phyloP scores from a whole-genome alignment of 1,284 basidiomycete species.

The Apiotrichum brassicae region DNA sequence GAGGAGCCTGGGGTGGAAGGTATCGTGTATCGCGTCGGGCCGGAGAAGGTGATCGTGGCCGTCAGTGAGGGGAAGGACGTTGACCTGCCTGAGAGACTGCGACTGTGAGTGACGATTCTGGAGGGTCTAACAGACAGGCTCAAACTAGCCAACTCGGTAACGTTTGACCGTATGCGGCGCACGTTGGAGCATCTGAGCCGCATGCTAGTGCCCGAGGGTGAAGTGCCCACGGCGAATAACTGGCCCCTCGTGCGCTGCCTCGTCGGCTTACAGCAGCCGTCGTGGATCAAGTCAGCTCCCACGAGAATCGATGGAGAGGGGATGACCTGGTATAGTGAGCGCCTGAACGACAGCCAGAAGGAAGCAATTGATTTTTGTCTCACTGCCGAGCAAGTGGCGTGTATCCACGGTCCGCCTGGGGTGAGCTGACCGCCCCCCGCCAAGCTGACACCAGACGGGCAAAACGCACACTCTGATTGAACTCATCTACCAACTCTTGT shows the following conservation, averaged over 20 bases:
- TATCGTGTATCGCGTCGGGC: slow-evolving; percentile 70
- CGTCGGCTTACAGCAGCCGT: slow-evolving; percentile 53
- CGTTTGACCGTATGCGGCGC: slow-evolving; percentile 85
- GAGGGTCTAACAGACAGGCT: slow-evolving; percentile 45
- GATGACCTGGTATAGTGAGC: slow-evolving; percentile 66
- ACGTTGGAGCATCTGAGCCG: slow-evolving; percentile 62
- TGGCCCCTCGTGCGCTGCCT: slow-evolving; percentile 57
- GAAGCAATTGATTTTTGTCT: slow-evolving; percentile 54
- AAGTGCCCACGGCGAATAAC: slow-evolving; percentile 10
- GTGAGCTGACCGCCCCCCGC: slow-evolving; percentile 45
- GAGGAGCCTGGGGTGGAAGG: slow-evolving; percentile 54
- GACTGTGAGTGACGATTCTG: slow-evolving; percentile 49
- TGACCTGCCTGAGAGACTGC: slow-evolving; percentile 73
- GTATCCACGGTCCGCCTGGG: slow-evolving; percentile 93
- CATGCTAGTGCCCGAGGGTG: slow-evolving; percentile 28
- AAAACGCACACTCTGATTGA: slow-evolving; percentile 91
- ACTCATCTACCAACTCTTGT: slow-evolving; percentile 74
- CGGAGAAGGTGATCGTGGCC: slow-evolving; percentile 68
- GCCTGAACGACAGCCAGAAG: slow-evolving; percentile 76
- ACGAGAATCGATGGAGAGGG: slow-evolving; percentile 2
- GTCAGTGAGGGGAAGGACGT: slow-evolving; percentile 62
- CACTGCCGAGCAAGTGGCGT: slow-evolving; percentile 61
- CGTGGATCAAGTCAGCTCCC: slow-evolving; percentile 20
- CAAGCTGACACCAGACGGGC: slow-evolving; percentile 53
- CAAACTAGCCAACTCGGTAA: slow-evolving; percentile 85